phyloP scores from a whole-genome alignment of 139 green algal genomes.

The Trebouxia sp. region DNA sequence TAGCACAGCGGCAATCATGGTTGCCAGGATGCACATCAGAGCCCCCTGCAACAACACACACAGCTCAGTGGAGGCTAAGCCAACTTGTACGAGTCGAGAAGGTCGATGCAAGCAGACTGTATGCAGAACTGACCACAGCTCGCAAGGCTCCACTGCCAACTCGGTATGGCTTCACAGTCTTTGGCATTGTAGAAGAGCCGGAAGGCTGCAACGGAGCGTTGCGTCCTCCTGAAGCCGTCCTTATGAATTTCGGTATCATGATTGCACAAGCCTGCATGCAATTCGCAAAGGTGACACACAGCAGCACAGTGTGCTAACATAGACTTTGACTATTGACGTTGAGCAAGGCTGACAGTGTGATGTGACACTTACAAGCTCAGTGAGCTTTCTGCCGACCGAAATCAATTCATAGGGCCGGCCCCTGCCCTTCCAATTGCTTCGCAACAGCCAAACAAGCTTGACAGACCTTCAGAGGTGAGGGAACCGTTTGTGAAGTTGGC shows the following conservation, averaged over 20 bases:
- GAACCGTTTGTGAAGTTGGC: too few species aligned
- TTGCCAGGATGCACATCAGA: slow-evolving; percentile 9
- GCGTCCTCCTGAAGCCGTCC: not conserved
- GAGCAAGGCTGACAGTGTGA: not conserved
- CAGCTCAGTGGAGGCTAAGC: not conserved
- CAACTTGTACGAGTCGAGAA: not conserved
- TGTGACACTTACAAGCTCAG: not conserved
- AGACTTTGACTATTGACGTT: too few species aligned
- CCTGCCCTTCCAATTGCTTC: too few species aligned
- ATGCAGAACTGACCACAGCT: not conserved
- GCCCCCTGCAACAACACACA: not conserved
- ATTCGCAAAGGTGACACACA: too few species aligned
- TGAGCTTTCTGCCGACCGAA: too few species aligned
- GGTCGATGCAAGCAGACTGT: not conserved
- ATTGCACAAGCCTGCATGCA: too few species aligned
- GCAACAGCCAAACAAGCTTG: too few species aligned
- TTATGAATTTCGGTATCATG: not conserved
- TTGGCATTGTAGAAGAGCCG: not conserved
- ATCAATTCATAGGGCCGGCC: too few species aligned
- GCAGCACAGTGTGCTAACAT: too few species aligned
- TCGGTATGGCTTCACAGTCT: not conserved
- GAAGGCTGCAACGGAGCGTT: not conserved
- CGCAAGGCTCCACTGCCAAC: not conserved
- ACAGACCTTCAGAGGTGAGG: too few species aligned
- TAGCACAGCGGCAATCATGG: not conserved